Base-by-base conservation (phyloP, 192 early-diverging fungal genomes). In the Coemansia sp. region DNA sequence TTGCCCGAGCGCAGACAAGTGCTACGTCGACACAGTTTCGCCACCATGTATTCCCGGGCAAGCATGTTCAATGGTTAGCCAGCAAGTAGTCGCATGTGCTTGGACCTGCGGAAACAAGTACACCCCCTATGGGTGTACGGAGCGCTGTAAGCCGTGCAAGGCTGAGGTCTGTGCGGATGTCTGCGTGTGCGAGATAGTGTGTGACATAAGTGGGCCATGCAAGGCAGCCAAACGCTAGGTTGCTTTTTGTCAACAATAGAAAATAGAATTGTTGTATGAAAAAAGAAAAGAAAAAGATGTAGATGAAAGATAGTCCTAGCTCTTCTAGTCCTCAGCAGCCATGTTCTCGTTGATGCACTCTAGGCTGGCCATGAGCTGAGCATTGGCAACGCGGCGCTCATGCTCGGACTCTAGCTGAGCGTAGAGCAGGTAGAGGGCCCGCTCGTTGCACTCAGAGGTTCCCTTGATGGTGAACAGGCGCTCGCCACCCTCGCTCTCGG, bases 401-500 rank as follows among this genome's bases (percentile, higher is more conserved):
- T 90, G 92, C 86, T 98, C 95, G 61, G 74, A 84, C 74, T 98
- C 97, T 47, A 99, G 76, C 72, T 93, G 89, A 18, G 88, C 88
- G 76, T 96, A 95, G 40, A 99, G 86, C 75, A 99, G 81, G 61
- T 92, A 92, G 49, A 99, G 79, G 9, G 97, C 97, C 78, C 88
- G 91, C 72, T 96, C 92, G 81, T 94, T 95, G 39, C 87, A 85
- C 70, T 95, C 94, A 11, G 90, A 84, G 1, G 89, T 86, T 34
- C 97, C 97, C 44, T 89, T 88, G 76, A 99, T 94, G 29, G 95
- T 97, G 62, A 99, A 92, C 81, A 94, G 86, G 22, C 95, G 87
- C 75, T 96, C 95, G 34, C 87, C 90, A 58, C 85, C 84, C 69
- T 92, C 92, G 64, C 87, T 87, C 70, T 92, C 89, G 4, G 90